Percentiles rank a stretch among this genome's conserved stretches.
phyloP scores from a whole-genome alignment of 1,284 basidiomycete genomes.

The Cryptococcus jaspeensis region DNA sequence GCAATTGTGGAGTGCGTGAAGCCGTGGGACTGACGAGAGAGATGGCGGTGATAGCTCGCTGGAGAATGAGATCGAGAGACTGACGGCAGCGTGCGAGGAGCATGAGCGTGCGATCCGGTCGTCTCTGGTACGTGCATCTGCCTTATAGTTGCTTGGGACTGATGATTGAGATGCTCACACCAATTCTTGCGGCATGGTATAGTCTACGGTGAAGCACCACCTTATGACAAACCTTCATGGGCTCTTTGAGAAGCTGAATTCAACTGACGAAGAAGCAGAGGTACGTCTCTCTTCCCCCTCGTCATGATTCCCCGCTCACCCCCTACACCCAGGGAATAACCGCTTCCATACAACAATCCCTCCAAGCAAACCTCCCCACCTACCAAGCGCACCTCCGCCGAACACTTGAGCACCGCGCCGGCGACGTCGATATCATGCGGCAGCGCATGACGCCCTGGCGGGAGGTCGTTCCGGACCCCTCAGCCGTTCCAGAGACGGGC shows the following conservation, averaged over 20 bases:
- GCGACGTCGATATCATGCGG: conserved; percentile 37
- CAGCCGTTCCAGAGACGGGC: neutral
- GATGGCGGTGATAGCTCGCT: conserved; percentile 38
- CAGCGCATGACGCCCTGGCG: conserved; percentile 41
- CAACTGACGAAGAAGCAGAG: conserved; percentile 40
- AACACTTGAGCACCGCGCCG: conserved; percentile 20
- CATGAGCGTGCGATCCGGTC: conserved; percentile 42
- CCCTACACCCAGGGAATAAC: conserved; percentile 7
- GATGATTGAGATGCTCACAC: too few species aligned
- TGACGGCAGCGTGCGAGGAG: conserved; percentile 35
- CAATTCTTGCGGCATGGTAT: neutral
- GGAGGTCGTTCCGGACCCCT: conserved; percentile 21
- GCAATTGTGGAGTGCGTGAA: too few species aligned
- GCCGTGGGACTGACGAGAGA: too few species aligned
- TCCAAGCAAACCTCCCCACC: conserved; percentile 19
- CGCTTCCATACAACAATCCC: conserved; percentile 15
- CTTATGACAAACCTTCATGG: conserved; percentile 36
- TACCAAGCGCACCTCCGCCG: conserved; percentile 22
- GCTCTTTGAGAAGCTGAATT: conserved; percentile 24
- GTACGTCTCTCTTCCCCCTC: conserved; percentile 16
- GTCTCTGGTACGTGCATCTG: conserved; percentile 26
- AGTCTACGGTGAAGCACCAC: conserved; percentile 44
- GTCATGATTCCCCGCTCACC: neutral
- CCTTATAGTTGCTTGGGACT: too few species aligned
- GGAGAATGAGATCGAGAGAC: conserved; percentile 36